Evolutionary conservation across 75 land plant species (phyloP), one percentile per base, ranked within the genome.

Genomic region (Larix kaempferi): DNA sequence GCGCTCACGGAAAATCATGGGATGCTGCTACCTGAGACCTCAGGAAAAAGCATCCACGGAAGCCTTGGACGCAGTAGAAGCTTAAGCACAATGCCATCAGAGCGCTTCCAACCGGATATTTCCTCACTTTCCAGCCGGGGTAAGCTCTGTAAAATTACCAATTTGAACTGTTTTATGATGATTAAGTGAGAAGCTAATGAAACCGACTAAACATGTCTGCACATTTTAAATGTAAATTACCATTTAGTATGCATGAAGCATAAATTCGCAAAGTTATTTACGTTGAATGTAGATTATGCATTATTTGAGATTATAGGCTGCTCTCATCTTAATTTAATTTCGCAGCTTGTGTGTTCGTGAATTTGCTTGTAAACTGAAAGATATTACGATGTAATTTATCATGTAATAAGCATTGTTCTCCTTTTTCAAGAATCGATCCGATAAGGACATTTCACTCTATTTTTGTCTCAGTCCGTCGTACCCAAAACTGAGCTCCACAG

Each of bases 211-310:
- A 49, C 12, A 8, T 49, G 15, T n/a, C 21, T 41, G n/a, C 22
- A 69, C 16, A 69, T 33, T 21, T 69, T n/a, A 69, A 5, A 7
- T 69, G 72, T 69, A 69, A 69, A 69, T 41, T 69, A 69, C 49
- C 72, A 21, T 69, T 21, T 8, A 2, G 49, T n/a, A 41, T 37
- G 71, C 71, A 41, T 49, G 52, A 49, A 49, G 14, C 23, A 67
- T 35, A 39, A 39, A 67, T 67, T 29, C 19, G 1, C 6, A 66
- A 37, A 35, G 10, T 35, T 35, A 17, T 17, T 26, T 39, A 37
- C 23, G 37, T n/a, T 69, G 19, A 15, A 69, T 37, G 35, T 35
- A 29, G 35, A 35, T 11, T 17, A 65, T 65, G 37, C 49, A 11
- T n/a, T 39, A 4, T 6, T 37, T 39, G 44, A 37, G 35, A 17